phyloP scores from a whole-genome alignment of 441 rosid genomes.

The Aleurites moluccanus region DNA sequence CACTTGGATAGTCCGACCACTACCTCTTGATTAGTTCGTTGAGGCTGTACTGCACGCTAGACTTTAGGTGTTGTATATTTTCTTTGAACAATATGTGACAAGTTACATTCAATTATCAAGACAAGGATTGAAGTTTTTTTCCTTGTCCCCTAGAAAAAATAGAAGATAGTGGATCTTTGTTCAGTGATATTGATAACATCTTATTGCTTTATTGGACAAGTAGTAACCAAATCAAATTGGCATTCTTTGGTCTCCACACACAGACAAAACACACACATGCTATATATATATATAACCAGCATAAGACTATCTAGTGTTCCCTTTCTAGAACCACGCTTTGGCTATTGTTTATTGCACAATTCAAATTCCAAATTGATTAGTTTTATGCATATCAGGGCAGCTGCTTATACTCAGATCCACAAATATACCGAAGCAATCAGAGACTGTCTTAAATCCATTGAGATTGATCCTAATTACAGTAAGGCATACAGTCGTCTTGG shows the following conservation, averaged over 20 bases:
- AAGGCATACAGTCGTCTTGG: conserved; percentile 95
- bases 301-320: background rate
- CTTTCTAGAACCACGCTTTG: background rate
- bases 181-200: background rate
- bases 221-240: background rate
- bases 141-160: background rate
- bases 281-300: no score
- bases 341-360: background rate
- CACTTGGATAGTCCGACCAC: background rate
- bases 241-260: background rate
- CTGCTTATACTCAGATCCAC: conserved; percentile 78
- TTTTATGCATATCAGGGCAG: conserved; percentile 55
- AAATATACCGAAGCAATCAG: conserved; percentile 59
- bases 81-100: background rate
- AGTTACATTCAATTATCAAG: background rate
- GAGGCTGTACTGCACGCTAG: background rate
- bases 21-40: background rate
- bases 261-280: no score
- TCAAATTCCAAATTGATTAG: conserved; percentile 15
- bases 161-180: background rate
- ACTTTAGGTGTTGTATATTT: background rate
- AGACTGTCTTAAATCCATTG: conserved; percentile 76
- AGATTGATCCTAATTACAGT: conserved; percentile 69
- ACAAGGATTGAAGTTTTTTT: background rate
- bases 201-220: background rate